Evolutionary conservation across 2,329 filamentous ascomycete genomes (phyloP).

Genomic region (Xylaria sp.): DNA sequence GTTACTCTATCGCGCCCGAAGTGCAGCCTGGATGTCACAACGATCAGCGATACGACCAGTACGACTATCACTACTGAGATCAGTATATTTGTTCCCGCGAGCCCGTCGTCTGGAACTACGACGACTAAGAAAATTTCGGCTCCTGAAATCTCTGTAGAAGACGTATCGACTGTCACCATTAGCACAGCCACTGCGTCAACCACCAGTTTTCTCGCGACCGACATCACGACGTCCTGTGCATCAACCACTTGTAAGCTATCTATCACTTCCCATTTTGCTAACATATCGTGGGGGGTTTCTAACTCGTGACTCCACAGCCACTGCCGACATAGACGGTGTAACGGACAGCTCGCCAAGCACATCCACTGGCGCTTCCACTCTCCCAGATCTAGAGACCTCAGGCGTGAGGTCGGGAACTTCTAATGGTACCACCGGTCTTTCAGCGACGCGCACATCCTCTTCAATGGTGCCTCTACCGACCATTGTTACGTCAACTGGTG

Average conservation of each 20-base stretch:
- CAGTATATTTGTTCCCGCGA: slow-evolving; percentile 13
- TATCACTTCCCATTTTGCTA: too few relatives aligned
- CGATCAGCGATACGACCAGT: slow-evolving; percentile 22
- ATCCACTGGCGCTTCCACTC: slow-evolving; percentile 3
- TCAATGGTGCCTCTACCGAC: slow-evolving; percentile 5
- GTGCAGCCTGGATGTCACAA: slow-evolving; percentile 21
- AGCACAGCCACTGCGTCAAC: not conserved
- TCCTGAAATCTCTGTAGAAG: not conserved
- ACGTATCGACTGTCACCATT: not conserved
- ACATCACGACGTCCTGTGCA: slow-evolving; percentile 18
- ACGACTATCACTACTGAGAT: slow-evolving; percentile 22
- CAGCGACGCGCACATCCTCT: slow-evolving; percentile 20
- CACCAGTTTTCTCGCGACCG: not conserved
- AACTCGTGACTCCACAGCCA: slow-evolving; percentile 4
- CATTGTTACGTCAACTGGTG: slow-evolving; percentile 17
- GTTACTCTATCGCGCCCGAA: slow-evolving; percentile 15
- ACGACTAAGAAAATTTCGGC: not conserved
- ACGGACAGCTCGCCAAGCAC: slow-evolving; percentile 8
- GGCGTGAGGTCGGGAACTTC: slow-evolving; percentile 4
- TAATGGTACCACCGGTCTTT: not conserved
- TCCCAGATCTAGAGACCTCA: not conserved
- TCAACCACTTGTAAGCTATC: slow-evolving; percentile 17
- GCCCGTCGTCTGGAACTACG: not conserved
- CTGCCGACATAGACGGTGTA: slow-evolving; percentile 27
- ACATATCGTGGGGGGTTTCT: not conserved